phyloP scores from a whole-genome alignment of 2,329 filamentous ascomycete species.

The Colletotrichum phormii region DNA sequence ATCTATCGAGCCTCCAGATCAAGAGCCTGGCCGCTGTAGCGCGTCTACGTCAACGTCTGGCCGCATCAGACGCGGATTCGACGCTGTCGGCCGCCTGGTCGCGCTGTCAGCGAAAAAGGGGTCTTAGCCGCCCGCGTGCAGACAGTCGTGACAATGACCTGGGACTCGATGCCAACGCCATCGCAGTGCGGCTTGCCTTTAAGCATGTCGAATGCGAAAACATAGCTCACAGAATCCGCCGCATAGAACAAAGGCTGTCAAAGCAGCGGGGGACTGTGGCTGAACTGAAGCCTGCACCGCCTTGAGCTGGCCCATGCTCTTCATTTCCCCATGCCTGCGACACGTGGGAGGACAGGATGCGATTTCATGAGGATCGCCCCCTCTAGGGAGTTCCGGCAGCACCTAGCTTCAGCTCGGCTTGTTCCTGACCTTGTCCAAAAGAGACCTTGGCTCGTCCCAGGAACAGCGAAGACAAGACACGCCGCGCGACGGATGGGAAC shows the following conservation, averaged over 20 bases:
- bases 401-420: slow-evolving; percentile 26
- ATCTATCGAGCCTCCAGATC: not conserved
- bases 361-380: slow-evolving; percentile 34
- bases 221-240: not conserved
- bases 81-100: not conserved
- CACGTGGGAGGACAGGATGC: slow-evolving; percentile 33
- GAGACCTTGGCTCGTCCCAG: slow-evolving; percentile 18
- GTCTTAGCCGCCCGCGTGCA: slow-evolving; percentile 17
- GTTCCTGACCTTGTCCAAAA: slow-evolving; percentile 32
- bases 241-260: slow-evolving; percentile 1
- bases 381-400: slow-evolving; percentile 18
- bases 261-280: slow-evolving; percentile 9
- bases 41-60: not conserved
- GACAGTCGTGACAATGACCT: slow-evolving; percentile 14
- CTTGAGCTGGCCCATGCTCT: slow-evolving; percentile 31
- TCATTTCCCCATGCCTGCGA: slow-evolving; percentile 33
- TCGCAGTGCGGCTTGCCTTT: slow-evolving; percentile 17
- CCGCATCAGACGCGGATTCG: not conserved
- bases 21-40: slow-evolving; percentile 1
- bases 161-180: slow-evolving; percentile 8
- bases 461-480: slow-evolving; percentile 6
- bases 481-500: slow-evolving; percentile 11
- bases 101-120: slow-evolving; percentile 20
- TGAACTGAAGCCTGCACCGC: slow-evolving; percentile 25
- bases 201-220: slow-evolving; percentile 19